phyloP scores from a whole-genome alignment of 192 early-diverging fungal genomes.

The Spizellomyces punctatus region DNA sequence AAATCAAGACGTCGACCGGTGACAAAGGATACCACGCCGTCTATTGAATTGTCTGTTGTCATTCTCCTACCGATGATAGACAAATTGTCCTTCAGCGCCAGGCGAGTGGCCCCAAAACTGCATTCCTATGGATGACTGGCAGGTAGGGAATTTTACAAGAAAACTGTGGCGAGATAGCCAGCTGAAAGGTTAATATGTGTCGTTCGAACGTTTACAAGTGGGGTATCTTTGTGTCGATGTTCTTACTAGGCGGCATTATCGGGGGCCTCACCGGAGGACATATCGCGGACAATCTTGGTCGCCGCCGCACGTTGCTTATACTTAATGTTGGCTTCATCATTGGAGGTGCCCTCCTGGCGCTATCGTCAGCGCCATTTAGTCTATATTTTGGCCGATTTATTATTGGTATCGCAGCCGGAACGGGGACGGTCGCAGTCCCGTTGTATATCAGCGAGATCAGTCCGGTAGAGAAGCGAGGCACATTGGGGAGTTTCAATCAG shows the following conservation, averaged over 20 bases:
- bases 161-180: slow-evolving; percentile 1
- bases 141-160: slow-evolving; percentile 17
- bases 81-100: slow-evolving; percentile 19
- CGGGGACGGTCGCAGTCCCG: slow-evolving; percentile 75
- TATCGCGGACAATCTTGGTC: slow-evolving; percentile 67
- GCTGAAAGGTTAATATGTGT: neutral
- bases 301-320: slow-evolving; percentile 64
- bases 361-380: slow-evolving; percentile 49
- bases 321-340: slow-evolving; percentile 68
- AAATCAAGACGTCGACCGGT: neutral
- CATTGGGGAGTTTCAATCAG: slow-evolving; percentile 84
- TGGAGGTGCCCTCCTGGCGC: slow-evolving; percentile 65
- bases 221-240: slow-evolving; percentile 49
- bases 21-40: neutral
- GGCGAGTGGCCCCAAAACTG: slow-evolving; percentile 28
- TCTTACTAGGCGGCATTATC: slow-evolving; percentile 64
- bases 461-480: slow-evolving; percentile 68
- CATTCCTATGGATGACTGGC: slow-evolving; percentile 49
- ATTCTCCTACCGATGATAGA: slow-evolving; percentile 11
- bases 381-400: slow-evolving; percentile 75
- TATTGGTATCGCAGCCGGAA: slow-evolving; percentile 76
- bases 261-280: slow-evolving; percentile 80
- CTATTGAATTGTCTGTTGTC: no score
- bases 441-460: slow-evolving; percentile 80
- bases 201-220: slow-evolving; percentile 14